Base-by-base conservation (phyloP, 352 stramenopile species). In the Globisporangium recalcitrans region DNA sequence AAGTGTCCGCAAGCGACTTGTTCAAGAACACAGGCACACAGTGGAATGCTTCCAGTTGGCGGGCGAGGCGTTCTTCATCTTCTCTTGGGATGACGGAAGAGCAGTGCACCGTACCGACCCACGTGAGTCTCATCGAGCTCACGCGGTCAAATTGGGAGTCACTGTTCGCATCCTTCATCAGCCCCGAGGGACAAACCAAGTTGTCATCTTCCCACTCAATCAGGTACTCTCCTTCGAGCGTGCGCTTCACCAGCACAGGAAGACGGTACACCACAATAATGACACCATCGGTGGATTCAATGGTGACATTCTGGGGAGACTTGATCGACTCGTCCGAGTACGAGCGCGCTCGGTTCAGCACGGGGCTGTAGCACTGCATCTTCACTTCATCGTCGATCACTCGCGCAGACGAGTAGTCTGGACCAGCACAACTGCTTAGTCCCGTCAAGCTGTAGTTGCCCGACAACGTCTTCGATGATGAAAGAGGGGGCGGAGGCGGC, bases 1-100 rank as follows among this genome's bases (percentile, higher is more conserved):
- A 96, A 29, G 85, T 96, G 27, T 90, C 73, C 13, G 72, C 77
- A 19, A 99, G 68, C 21, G 76, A 71, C 29, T 90, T 77, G 19
- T 95, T 88, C 38, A 98, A 69, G 74, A 98, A 99, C n/a, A 99
- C 96, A 0, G 97, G 96, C 10, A 99, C 93, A 63, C 97, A 99
- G 64, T 98, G 90, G 64, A 99, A 98, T 19, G 90, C 79, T 52
- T 90, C 80, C 7, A 95, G 69, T 44, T 91, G 83, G 10, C 83
- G 79, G 13, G 80, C 65, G 32, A 95, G 62, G 24, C 77, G 72
- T 24, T 95, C 85, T 73, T 95, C 83, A 40, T 95, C 85, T 68
- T 90, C 80, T n/a, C 85, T 84, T 10, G 85, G 83, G 38, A 95
- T 95, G 9, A 71, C 38, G 0, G 82, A 82, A 3, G 83, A 78